These are phyloP conservation scores for Kwoniella sp. DNA, from an alignment of 768 basidiomycete genomes.

Conservation along the genomic window DNA sequence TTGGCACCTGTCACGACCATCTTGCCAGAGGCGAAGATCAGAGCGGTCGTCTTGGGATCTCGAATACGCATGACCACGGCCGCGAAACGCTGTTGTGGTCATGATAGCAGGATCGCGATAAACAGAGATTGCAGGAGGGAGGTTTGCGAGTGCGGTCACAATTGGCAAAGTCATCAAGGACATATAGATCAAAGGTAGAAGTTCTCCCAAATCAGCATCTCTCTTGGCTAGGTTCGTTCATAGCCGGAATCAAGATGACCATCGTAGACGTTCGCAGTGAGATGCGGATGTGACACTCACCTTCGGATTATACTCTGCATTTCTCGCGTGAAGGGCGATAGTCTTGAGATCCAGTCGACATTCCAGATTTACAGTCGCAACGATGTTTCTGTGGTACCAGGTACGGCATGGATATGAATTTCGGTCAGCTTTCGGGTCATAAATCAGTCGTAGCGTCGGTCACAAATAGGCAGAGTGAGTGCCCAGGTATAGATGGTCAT, in stretches of 20 bases:
- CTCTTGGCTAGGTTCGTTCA: too few species aligned
- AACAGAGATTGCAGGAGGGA: background rate
- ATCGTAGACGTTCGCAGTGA: too few species aligned
- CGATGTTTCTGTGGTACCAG: slow-evolving; percentile 82
- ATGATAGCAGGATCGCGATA: background rate
- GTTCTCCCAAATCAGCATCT: too few species aligned
- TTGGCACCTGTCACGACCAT: slow-evolving; percentile 99
- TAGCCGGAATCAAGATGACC: too few species aligned
- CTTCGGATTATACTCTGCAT: slow-evolving; percentile 99
- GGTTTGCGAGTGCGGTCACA: too few species aligned
- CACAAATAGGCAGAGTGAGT: too few species aligned
- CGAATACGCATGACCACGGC: slow-evolving; percentile 99
- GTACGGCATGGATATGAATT: too few species aligned
- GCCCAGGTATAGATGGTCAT: background rate
- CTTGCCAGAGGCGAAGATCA: slow-evolving; percentile 99
- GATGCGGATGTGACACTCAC: slow-evolving; percentile 64
- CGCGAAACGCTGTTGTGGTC: slow-evolving; percentile 85
- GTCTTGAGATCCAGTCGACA: slow-evolving; percentile 97
- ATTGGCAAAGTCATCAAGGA: too few species aligned
- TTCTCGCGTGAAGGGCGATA: slow-evolving; percentile 94
- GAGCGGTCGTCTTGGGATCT: slow-evolving; percentile 98
- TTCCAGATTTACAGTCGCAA: slow-evolving; percentile 97
- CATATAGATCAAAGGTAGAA: too few species aligned
- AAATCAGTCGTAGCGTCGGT: too few species aligned
- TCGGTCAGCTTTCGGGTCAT: too few species aligned